Evolutionary conservation across 768 basidiomycete species (phyloP).

Genomic region (Hygrophoropsis aurantiaca): DNA sequence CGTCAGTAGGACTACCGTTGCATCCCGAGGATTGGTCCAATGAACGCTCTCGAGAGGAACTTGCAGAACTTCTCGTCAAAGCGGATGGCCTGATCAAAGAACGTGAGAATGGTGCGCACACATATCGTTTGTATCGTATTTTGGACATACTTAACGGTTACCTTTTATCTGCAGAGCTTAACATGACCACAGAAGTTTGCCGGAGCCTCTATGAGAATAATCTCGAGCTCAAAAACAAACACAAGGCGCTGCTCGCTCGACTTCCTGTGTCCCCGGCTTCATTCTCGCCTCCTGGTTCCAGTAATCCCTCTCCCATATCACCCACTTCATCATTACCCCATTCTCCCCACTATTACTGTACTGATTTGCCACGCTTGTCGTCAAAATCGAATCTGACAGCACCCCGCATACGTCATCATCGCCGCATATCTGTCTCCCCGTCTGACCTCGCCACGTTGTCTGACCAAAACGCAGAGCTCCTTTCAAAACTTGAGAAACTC

Average conservation of each 20-base stretch:
- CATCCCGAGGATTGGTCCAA: constrained; percentile 49
- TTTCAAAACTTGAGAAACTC: constrained; percentile 71
- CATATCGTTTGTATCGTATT: constrained; percentile 11
- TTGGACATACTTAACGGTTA: neutral
- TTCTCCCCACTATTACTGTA: constrained; percentile 33
- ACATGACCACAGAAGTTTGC: constrained; percentile 63
- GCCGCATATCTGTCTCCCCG: constrained; percentile 62
- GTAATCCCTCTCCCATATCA: constrained; percentile 22
- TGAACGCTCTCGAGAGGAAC: constrained; percentile 71
- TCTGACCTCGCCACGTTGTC: constrained; percentile 69
- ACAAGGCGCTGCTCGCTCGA: constrained; percentile 68
- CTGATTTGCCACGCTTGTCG: constrained; percentile 24
- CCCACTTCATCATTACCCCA: constrained; percentile 26
- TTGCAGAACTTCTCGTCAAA: constrained; percentile 65
- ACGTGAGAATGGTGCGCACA: constrained; percentile 74
- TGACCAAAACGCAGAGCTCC: constrained; percentile 82
- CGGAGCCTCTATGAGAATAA: constrained; percentile 73
- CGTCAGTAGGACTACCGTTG: constrained; percentile 3
- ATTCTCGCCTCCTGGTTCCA: constrained; percentile 29
- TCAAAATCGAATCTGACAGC: constrained; percentile 15
- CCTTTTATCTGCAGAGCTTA: constrained; percentile 50
- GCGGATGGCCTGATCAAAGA: constrained; percentile 77
- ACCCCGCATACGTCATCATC: constrained; percentile 23
- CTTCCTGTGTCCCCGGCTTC: constrained; percentile 48
- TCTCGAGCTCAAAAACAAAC: constrained; percentile 64